Evolutionary conservation across 176 grass and related monocot genomes (phyloP).

Genomic region (Zea mays): Zm-B73-REFERENCE-NAM-5.0 NC_050101.1:89027501-89028000

Average conservation of each 20-base stretch:
- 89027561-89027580: slow-evolving; percentile 65
- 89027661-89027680: slow-evolving; percentile 28
- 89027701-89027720: slow-evolving; percentile 55
- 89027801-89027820: slow-evolving; percentile 28
- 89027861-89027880: slow-evolving; percentile 1
- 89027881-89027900: slow-evolving; percentile 12
- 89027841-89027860: not conserved
- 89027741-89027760: slow-evolving; percentile 37
- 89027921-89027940: not conserved
- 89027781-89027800: slow-evolving; percentile 28
- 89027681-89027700: slow-evolving; percentile 74
- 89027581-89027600: slow-evolving; percentile 78
- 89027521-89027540: slow-evolving; percentile 65
- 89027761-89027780: slow-evolving; percentile 47
- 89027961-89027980: not conserved
- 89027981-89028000: not conserved
- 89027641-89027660: not conserved
- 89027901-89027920: not conserved
- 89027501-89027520: slow-evolving; percentile 47
- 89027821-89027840: slow-evolving; percentile 11
- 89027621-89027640: not conserved
- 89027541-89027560: slow-evolving; percentile 58
- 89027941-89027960: not conserved
- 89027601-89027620: slow-evolving; percentile 25
- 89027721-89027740: slow-evolving; percentile 77